phyloP scores from a whole-genome alignment of 257 asterid species.

The Solanum sejunctum region DNA sequence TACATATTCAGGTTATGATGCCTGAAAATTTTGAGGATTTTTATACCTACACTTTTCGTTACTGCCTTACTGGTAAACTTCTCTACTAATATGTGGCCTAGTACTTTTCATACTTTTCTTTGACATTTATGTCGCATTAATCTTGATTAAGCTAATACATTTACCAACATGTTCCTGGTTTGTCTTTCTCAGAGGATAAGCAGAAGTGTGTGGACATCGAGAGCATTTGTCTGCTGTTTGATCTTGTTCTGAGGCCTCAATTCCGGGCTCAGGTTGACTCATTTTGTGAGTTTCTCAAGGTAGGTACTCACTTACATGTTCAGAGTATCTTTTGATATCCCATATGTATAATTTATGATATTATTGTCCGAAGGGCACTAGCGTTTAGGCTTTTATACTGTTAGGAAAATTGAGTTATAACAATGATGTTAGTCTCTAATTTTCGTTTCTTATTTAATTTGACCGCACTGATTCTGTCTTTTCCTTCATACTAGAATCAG shows the following conservation, averaged over 20 bases:
- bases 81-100: neutral
- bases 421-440: neutral
- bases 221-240: constrained; percentile 55
- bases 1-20: constrained; percentile 47
- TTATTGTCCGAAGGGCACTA: neutral
- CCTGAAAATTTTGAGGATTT: constrained; percentile 53
- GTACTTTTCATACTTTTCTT: neutral
- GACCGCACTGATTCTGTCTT: neutral
- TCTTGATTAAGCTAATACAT: neutral
- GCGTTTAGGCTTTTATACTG: neutral
- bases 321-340: neutral
- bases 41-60: constrained; percentile 52
- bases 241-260: constrained; percentile 55
- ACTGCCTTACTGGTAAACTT: constrained; percentile 63
- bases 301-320: constrained; percentile 11
- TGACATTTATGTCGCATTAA: neutral
- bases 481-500: constrained; percentile 39
- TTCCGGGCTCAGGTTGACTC: constrained; percentile 54
- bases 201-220: constrained; percentile 79
- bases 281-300: constrained; percentile 66
- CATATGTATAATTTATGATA: neutral
- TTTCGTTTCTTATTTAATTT: neutral
- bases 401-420: neutral
- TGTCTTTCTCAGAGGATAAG: constrained; percentile 52
- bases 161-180: neutral